A percentile compares a stretch with the other conserved stretches of the same genome.
phyloP scores from a whole-genome alignment of 306 rosid genomes.

The Castanopsis chinensis region DNA sequence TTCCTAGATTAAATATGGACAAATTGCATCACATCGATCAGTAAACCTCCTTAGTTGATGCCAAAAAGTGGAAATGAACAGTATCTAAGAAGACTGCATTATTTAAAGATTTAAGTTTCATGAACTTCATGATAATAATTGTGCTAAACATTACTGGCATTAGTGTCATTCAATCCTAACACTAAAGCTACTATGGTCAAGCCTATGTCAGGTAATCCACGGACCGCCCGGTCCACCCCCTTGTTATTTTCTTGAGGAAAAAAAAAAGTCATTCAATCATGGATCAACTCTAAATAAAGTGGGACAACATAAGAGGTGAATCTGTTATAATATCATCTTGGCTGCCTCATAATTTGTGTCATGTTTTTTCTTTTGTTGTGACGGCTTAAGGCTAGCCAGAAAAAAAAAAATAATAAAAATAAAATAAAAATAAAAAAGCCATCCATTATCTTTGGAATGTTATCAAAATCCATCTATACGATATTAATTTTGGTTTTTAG shows the following conservation, averaged over 20 bases:
- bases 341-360: neutral
- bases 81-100: neutral
- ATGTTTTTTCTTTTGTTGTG: neutral
- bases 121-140: neutral
- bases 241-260: too few species aligned
- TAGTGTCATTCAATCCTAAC: neutral
- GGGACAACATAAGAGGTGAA: neutral
- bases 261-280: neutral
- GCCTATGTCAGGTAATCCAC: too few species aligned
- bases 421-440: neutral
- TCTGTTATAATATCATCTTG: neutral
- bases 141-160: neutral
- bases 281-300: neutral
- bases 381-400: neutral
- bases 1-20: neutral
- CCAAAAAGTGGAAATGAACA: neutral
- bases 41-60: slow-evolving; percentile 13
- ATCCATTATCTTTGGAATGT: neutral
- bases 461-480: slow-evolving; percentile 1
- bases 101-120: neutral
- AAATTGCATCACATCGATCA: neutral
- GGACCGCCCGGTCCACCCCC: too few species aligned
- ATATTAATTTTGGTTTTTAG: slow-evolving; percentile 38
- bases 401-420: neutral
- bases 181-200: too few species aligned